Evolutionary conservation across 495 filamentous ascomycete genomes (phyloP), one percentile per base, ranked within the genome.

Genomic region (Hypoxylon trugodes): DNA sequence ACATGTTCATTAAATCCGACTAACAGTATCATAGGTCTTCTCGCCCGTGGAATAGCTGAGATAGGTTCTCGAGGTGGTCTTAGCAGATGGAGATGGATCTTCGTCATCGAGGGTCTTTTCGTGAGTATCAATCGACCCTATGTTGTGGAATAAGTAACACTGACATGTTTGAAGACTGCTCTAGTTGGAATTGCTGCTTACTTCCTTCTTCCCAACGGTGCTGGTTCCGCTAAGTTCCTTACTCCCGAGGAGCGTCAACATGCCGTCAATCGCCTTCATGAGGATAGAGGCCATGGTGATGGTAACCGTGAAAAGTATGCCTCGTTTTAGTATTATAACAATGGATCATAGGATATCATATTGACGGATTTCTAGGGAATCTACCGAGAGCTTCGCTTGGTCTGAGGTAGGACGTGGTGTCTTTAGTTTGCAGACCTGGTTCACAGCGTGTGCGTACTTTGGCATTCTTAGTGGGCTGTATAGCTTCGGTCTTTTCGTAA

Each of bases 361-460:
- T 38, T 58, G 22, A 61, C 26, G 16, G 38, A 7, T 53, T n/a
- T 33, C 13, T 37, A 70, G 35, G 55, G 73, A 66, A 63, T 65
- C 61, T 15, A 75, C 84, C 21, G 86, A 86, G 22, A 76, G 64
- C 13, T 86, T 86, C 45, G 75, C 85, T 71, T 91, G 88, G 89
- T 73, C 79, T 5, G 89, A 92, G 69, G 87, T 88, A 4, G 77
- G 69, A 57, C 82, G 76, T 2, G 84, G 85, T 3, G 68, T 92
- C 49, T 78, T 82, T 12, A 87, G 86, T 59, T 77, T 83, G 76
- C 81, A 87, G 50, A 79, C 76, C 13, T 86, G 77, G 83, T 76
- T 80, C 48, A 80, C 77, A 3, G 74, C 82, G 25, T 67, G 66
- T 0, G 76, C 79, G 3, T 80, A 81, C 63, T 79, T 81, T 49